Evolutionary conservation across 768 basidiomycete genomes (phyloP), one percentile per base, ranked within the genome.

Genomic region (Psilocybe cyanescens): DNA sequence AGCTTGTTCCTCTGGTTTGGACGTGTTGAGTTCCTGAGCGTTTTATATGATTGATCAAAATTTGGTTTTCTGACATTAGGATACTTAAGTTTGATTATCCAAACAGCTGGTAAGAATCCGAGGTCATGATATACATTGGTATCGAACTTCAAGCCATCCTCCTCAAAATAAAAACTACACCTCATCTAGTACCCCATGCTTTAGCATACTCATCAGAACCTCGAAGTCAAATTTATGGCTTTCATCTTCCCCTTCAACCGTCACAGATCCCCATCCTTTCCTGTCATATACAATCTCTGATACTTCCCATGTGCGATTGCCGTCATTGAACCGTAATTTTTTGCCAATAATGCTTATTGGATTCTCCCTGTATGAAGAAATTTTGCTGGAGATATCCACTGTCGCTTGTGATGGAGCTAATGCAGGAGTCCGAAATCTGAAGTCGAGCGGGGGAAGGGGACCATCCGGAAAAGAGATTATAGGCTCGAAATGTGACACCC

Each of bases 201-300:
- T 53, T 7, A 53, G 14, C 51, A 53, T 53, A 53, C 51, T 53
- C 31, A 53, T 35, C 5, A 53, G 35, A 35, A 53, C 51, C 31
- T 53, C 51, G 7, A 53, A 53, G 33, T 53, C 51, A 17, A 53
- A 16, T 7, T 5, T 17, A n/a, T 53, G 51, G 4, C 3, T 33
- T n/a, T 35, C 30, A 9, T 31, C 49, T 17, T 37, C 51, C 4
- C 41, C 41, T 37, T 53, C 51, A 12, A 53, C 14, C 51, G 16
- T 53, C 31, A 53, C 51, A n/a, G 16, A 8, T 5, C 51, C 51
- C 51, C 51, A 35, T 4, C 33, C 31, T 53, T 17, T 33, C 51
- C 11, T 53, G 4, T 17, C 51, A 37, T 16, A 53, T 16, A 31
- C 16, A 17, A 53, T 53, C n/a, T 33, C 31, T 6, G 31, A 53